phyloP scores from a whole-genome alignment of 164 flowering plant species.

The Stephania japonica region DNA sequence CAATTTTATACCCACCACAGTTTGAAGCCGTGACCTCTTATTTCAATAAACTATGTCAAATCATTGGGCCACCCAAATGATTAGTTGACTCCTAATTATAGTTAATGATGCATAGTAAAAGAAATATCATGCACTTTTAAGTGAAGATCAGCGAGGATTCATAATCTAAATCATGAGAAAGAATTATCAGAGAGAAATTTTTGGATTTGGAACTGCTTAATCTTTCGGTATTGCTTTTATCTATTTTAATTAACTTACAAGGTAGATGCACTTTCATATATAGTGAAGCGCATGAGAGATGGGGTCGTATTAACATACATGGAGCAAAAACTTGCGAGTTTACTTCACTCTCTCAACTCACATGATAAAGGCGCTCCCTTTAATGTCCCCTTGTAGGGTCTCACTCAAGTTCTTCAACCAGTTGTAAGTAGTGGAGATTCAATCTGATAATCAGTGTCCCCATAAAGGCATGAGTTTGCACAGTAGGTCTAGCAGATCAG shows the following conservation, averaged over 20 bases:
- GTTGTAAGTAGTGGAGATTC: neutral
- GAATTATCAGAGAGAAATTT: too few species aligned
- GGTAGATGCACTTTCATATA: neutral
- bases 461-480: neutral
- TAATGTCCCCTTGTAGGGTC: neutral
- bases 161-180: too few species aligned
- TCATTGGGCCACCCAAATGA: too few species aligned
- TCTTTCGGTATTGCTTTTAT: too few species aligned
- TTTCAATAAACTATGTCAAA: too few species aligned
- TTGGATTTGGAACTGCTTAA: too few species aligned
- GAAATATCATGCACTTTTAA: too few species aligned
- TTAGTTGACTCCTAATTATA: too few species aligned
- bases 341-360: conserved; percentile 1
- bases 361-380: conserved; percentile 1
- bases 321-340: neutral
- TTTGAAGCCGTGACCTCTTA: too few species aligned
- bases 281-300: neutral
- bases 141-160: too few species aligned
- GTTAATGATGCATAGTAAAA: too few species aligned
- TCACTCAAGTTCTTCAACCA: neutral
- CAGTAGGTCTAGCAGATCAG: neutral
- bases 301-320: neutral
- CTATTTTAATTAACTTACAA: neutral
- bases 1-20: too few species aligned
- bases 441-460: neutral